These are phyloP conservation scores for Massospora cicadina DNA, from an alignment of 371 early-diverging fungal genomes.

Conservation along the genomic window DNA sequence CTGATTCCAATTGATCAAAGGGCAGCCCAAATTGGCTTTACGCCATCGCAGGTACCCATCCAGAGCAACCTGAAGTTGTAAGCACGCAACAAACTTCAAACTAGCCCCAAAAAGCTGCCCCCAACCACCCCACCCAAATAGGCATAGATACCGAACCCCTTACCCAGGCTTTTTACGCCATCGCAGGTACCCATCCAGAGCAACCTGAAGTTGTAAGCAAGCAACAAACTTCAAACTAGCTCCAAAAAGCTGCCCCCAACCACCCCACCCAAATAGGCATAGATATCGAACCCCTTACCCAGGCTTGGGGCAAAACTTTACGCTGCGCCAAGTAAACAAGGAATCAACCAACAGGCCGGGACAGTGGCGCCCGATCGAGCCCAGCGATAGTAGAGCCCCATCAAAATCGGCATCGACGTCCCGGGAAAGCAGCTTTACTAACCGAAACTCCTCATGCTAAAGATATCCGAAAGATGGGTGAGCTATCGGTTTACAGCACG, in stretches of 20 bases:
- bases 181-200: too few species aligned
- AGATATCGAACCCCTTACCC: background rate
- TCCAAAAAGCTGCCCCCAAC: background rate
- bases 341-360: background rate
- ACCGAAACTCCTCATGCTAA: constrained; percentile 1
- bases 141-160: background rate
- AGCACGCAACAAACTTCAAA: background rate
- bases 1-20: too few species aligned
- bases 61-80: too few species aligned
- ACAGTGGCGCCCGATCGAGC: constrained; percentile 1
- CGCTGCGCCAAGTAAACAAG: constrained; percentile 7
- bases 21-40: too few species aligned
- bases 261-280: background rate
- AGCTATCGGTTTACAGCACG: too few species aligned
- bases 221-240: background rate
- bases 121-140: background rate
- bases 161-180: background rate
- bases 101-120: background rate
- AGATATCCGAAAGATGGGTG: too few species aligned
- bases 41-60: too few species aligned
- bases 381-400: background rate
- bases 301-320: background rate
- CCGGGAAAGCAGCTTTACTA: background rate
- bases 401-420: background rate
- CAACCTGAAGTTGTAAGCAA: too few species aligned